Evolutionary conservation across 257 asterid species (phyloP), one percentile per base, ranked within the genome.

Genomic region (Nicotiana otophora): DNA sequence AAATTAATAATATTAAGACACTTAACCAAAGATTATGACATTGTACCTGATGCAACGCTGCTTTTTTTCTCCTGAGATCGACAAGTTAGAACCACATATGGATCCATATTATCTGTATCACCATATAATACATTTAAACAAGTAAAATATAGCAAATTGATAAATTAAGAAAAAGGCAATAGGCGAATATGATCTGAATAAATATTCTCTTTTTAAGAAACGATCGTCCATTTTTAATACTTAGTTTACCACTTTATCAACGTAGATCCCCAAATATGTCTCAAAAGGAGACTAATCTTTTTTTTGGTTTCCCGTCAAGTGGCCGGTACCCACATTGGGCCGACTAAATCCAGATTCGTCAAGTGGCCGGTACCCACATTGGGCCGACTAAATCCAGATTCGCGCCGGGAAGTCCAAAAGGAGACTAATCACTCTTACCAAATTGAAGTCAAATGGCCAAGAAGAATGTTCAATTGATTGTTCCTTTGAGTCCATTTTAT

Each of bases 31-130:
- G 7, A 80, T 66, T 9, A 46, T 2, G 17, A 63, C 16, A 61
- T 15, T 30, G 54, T 77, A 89, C 93, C 95, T 88, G 93, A 82
- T 85, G 95, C 91, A 70, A 91, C 91, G 23, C 83, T 91, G 89
- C 95, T 91, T 67, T 91, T 91, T 54, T 86, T 80, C 88, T 91
- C 93, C 65, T 91, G 92, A 69, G 92, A 80, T 34, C 89, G 91
- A 76, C 88, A 91, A 39, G 89, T 87, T 80, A 90, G 83, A 28
- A 86, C 31, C 84, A 83, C 92, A 82, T 84, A 91, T 8, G 95
- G 93, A 85, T 91, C 95, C 95, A 91, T 91, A 64, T 91, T 76
- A 78, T 76, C 95, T 90, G 90, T 80, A 74, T 74, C 42, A 74
- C 23, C 17, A 11, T 23, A 46, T 5, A 23, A 11, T 3, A 72